Conservation (phyloP, 1,284 basidiomycete species). For the Pseudozyma sp. region DNA sequence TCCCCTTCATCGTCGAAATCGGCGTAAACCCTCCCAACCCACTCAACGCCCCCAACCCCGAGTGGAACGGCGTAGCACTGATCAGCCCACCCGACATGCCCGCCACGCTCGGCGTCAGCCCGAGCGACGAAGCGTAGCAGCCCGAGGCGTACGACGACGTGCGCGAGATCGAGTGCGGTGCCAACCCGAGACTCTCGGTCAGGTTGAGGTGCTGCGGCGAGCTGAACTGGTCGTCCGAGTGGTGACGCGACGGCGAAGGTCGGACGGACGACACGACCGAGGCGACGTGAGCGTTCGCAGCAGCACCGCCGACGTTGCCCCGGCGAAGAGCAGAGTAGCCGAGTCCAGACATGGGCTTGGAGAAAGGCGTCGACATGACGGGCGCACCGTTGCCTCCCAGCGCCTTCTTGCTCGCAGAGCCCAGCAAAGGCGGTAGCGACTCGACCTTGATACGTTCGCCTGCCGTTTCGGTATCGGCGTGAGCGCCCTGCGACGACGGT, state of each 20-base stretch:
- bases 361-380: slow-evolving; percentile 45
- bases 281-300: slow-evolving; percentile 6
- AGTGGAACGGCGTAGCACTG: slow-evolving; percentile 33
- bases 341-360: slow-evolving; percentile 27
- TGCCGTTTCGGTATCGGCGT: slow-evolving; percentile 11
- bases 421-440: slow-evolving; percentile 31
- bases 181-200: slow-evolving; percentile 60
- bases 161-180: slow-evolving; percentile 61
- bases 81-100: slow-evolving; percentile 35
- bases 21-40: slow-evolving; percentile 46
- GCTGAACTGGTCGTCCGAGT: slow-evolving; percentile 57
- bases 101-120: slow-evolving; percentile 56
- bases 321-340: slow-evolving; percentile 37
- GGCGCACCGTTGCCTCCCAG: slow-evolving; percentile 8
- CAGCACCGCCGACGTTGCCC: slow-evolving; percentile 7
- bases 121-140: slow-evolving; percentile 49
- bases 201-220: slow-evolving; percentile 64
- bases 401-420: slow-evolving; percentile 32
- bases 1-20: slow-evolving; percentile 19
- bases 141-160: slow-evolving; percentile 32
- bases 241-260: slow-evolving; percentile 34
- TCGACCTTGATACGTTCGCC: slow-evolving; percentile 32
- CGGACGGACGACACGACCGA: slow-evolving; percentile 17
- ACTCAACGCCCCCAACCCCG: slow-evolving; percentile 28
- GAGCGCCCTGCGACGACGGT: slow-evolving; percentile 19